Conservation (phyloP, 2,329 filamentous ascomycete species). For the Pyricularia sp. region DNA sequence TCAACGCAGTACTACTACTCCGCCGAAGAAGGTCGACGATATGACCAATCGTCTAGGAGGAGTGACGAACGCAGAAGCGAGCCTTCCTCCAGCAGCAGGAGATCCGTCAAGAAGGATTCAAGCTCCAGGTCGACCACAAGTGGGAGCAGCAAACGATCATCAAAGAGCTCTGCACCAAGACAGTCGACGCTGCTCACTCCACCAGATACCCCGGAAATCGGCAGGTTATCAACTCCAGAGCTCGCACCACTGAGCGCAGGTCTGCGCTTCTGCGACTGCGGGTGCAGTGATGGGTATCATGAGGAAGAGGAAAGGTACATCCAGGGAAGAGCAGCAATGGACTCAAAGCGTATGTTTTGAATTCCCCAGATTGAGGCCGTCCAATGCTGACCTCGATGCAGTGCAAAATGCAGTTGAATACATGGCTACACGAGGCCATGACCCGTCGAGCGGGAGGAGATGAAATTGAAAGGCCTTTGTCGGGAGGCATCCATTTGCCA, state of each 20-base stretch:
- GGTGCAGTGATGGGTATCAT: slow-evolving; percentile 1
- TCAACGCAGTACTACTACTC: not conserved
- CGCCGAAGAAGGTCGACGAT: not conserved
- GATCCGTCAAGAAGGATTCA: not conserved
- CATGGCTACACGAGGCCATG: not conserved
- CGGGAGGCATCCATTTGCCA: not conserved
- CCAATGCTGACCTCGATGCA: not conserved
- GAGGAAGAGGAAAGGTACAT: slow-evolving; percentile 3
- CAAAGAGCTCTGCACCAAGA: not conserved
- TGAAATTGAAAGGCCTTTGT: not conserved
- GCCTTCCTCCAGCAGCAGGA: not conserved
- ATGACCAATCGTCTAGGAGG: not conserved
- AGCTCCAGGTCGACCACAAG: not conserved
- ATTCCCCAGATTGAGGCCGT: not conserved
- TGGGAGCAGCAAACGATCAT: not conserved
- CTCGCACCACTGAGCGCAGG: slow-evolving; percentile 3
- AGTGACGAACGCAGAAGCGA: not conserved
- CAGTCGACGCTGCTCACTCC: not conserved
- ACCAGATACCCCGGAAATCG: slow-evolving; percentile 1
- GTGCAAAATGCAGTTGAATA: not conserved
- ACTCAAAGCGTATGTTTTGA: slow-evolving; percentile 1
- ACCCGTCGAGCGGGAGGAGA: not conserved
- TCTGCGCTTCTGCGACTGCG: slow-evolving; percentile 4
- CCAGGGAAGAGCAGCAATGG: slow-evolving; percentile 1
- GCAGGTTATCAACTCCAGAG: slow-evolving; percentile 1